phyloP scores from a whole-genome alignment of 495 filamentous ascomycete species.

The Penicillium canariense region DNA sequence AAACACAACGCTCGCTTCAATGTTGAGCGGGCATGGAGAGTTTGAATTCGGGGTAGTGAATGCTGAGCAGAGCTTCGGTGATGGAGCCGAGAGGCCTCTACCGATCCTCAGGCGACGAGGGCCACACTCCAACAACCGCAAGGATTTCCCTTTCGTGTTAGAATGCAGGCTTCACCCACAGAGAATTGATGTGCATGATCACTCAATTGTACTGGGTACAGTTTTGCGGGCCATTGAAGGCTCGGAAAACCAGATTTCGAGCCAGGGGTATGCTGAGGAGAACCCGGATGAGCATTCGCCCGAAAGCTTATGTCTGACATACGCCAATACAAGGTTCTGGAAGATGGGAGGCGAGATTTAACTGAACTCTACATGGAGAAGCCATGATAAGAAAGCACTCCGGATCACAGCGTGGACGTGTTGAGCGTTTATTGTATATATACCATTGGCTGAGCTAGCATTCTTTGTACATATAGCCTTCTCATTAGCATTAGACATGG shows the following conservation, averaged over 20 bases:
- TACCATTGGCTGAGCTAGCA: background rate
- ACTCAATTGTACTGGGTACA: constrained; percentile 42
- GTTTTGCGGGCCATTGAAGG: constrained; percentile 28
- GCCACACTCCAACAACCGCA: background rate
- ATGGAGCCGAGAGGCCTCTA: constrained; percentile 18
- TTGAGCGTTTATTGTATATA: constrained; percentile 12
- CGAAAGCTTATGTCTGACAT: constrained; percentile 38
- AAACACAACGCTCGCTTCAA: constrained; percentile 31
- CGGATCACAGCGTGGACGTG: background rate
- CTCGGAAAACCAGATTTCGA: constrained; percentile 3
- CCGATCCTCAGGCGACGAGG: constrained; percentile 32
- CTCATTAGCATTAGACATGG: too few relatives aligned
- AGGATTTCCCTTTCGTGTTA: constrained; percentile 41
- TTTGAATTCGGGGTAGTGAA: constrained; percentile 36
- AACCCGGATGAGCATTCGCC: constrained; percentile 15
- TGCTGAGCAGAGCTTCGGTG: background rate
- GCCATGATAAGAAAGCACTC: background rate
- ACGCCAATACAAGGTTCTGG: constrained; percentile 48
- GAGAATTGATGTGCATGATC: constrained; percentile 42
- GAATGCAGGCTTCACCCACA: constrained; percentile 40
- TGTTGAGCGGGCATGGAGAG: constrained; percentile 31
- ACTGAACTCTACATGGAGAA: background rate
- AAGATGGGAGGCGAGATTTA: constrained; percentile 40
- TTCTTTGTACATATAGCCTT: constrained; percentile 10
- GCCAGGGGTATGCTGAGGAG: background rate